Conservation (phyloP, 176 grass and related monocot genomes). For the Typha latifolia region DNA sequence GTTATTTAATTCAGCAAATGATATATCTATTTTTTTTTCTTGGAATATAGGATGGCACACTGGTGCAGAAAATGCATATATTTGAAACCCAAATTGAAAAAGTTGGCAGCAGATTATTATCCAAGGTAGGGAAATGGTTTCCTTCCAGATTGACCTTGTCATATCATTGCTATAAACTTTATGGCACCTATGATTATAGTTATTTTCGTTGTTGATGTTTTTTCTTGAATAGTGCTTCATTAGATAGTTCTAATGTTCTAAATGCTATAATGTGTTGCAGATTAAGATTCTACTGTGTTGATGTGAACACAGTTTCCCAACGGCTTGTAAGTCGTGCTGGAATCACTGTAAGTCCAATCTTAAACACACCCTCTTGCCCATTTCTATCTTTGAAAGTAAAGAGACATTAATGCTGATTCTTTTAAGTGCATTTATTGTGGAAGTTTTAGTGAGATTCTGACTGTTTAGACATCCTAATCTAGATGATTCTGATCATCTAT, state of each 20-base stretch:
- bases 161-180: too few species aligned
- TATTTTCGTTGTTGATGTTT: not conserved
- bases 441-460: not conserved
- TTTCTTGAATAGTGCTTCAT: not conserved
- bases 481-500: too few species aligned
- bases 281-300: conserved; percentile 58
- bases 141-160: not conserved
- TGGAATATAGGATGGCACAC: conserved; percentile 59
- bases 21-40: conserved; percentile 2
- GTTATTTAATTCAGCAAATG: not conserved
- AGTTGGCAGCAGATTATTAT: conserved; percentile 78
- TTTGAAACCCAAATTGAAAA: conserved; percentile 97
- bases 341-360: conserved; percentile 59
- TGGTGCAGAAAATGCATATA: conserved; percentile 99
- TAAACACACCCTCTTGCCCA: not conserved
- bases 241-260: not conserved
- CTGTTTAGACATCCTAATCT: too few species aligned
- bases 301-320: conserved; percentile 88
- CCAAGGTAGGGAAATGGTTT: conserved; percentile 41
- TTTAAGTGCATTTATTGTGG: not conserved
- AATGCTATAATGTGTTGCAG: conserved; percentile 26
- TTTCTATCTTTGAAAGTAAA: not conserved
- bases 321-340: conserved; percentile 72
- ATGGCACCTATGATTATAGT: too few species aligned
- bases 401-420: not conserved